Conservation (phyloP, 306 rosid species). For the Vigna radiata region DNA sequence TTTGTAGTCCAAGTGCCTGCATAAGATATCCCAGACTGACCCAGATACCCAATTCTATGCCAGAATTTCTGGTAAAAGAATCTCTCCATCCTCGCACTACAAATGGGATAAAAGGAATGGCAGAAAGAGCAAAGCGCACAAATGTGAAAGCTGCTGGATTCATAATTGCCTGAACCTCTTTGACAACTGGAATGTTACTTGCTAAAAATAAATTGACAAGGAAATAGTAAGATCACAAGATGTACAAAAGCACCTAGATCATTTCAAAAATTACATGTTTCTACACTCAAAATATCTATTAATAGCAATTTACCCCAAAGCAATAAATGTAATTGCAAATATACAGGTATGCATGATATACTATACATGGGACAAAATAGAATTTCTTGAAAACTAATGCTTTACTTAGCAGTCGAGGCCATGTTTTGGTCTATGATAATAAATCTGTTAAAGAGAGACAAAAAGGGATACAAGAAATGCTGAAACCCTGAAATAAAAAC, state of each 20-base stretch:
- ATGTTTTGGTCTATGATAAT: neutral
- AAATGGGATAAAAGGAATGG: conserved; percentile 74
- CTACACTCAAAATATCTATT: neutral
- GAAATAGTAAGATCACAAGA: conserved; percentile 3
- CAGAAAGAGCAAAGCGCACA: conserved; percentile 70
- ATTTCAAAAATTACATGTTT: conserved; percentile 4
- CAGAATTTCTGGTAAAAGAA: conserved; percentile 62
- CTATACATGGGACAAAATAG: too few species aligned
- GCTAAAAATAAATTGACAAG: conserved; percentile 54
- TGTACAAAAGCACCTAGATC: neutral
- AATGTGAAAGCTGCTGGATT: conserved; percentile 77
- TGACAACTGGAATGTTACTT: conserved; percentile 74
- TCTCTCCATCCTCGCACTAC: conserved; percentile 57
- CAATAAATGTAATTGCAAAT: conserved; percentile 7
- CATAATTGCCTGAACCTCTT: conserved; percentile 73
- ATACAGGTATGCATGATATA: neutral
- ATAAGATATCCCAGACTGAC: conserved; percentile 78
- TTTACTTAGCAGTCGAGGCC: neutral
- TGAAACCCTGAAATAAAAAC: too few species aligned
- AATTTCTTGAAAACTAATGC: too few species aligned
- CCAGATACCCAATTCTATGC: conserved; percentile 86
- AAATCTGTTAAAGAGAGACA: too few species aligned
- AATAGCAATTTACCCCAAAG: conserved; percentile 5
- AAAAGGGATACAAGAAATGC: too few species aligned
- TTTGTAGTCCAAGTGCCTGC: conserved; percentile 80